A percentile compares a stretch with the other conserved stretches of the same genome.
phyloP scores from a whole-genome alignment of 148 eudicot genomes.

The Euryodendron excelsum region DNA sequence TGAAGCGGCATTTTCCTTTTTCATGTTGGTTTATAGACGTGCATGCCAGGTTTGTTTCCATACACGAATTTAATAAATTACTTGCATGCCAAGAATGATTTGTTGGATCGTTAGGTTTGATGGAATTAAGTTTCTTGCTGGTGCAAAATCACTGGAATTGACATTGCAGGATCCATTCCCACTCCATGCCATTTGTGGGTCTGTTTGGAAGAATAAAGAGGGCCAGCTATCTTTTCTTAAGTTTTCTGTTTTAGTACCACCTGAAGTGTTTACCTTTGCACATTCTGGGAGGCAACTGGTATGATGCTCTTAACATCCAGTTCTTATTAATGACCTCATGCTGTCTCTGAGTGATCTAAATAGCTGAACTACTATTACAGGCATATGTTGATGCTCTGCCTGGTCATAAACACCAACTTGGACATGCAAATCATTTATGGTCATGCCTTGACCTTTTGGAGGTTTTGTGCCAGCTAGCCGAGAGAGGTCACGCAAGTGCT shows the following conservation, averaged over 20 bases:
- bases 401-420: constrained; percentile 60
- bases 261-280: constrained; percentile 80
- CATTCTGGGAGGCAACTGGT: constrained; percentile 81
- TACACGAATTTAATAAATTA: not conserved
- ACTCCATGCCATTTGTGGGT: constrained; percentile 72
- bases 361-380: constrained; percentile 39
- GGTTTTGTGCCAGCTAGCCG: constrained; percentile 83
- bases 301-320: constrained; percentile 20
- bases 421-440: constrained; percentile 82
- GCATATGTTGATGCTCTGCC: constrained; percentile 57
- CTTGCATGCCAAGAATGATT: not conserved
- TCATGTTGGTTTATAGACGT: constrained; percentile 70
- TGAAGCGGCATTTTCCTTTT: constrained; percentile 67
- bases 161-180: constrained; percentile 83
- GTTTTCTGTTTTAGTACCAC: constrained; percentile 71
- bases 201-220: constrained; percentile 85
- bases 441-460: constrained; percentile 80
- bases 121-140: not conserved
- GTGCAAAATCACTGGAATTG: not conserved
- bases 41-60: constrained; percentile 32
- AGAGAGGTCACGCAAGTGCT: constrained; percentile 73
- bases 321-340: constrained; percentile 3
- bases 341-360: constrained; percentile 7
- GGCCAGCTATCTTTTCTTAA: constrained; percentile 91
- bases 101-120: not conserved